Evolutionary conservation across 2,329 filamentous ascomycete genomes (phyloP).

Genomic region (Fusarium continuum): DNA sequence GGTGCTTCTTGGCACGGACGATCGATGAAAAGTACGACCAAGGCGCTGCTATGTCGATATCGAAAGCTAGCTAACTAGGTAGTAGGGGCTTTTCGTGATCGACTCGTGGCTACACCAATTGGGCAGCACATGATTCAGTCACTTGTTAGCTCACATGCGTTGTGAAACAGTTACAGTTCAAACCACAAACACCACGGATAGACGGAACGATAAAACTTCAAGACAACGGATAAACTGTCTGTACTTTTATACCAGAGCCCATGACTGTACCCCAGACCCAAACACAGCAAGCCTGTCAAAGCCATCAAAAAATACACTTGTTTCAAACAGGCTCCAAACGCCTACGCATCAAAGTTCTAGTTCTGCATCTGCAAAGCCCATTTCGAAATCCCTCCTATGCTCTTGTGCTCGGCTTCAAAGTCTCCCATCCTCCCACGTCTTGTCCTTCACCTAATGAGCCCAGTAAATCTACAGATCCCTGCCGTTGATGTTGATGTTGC

Average conservation of each 20-base stretch:
- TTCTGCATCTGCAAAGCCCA: not conserved
- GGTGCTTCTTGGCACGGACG: not conserved
- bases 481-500: constrained; percentile 43
- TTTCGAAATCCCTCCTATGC: constrained; percentile 17
- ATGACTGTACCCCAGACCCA: constrained; percentile 1
- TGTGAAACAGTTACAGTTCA: constrained; percentile 5
- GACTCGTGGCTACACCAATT: not conserved
- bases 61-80: no score
- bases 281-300: not conserved
- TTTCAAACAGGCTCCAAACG: constrained; percentile 13
- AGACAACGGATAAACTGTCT: not conserved
- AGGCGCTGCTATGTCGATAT: not conserved
- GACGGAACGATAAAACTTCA: not conserved
- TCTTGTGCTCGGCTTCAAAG: constrained; percentile 58
- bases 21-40: not conserved
- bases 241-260: not conserved
- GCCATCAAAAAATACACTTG: constrained; percentile 13
- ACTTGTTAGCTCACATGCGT: constrained; percentile 22
- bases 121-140: constrained; percentile 20
- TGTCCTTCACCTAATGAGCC: constrained; percentile 61
- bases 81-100: not conserved
- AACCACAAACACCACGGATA: not conserved
- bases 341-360: constrained; percentile 13
- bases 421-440: constrained; percentile 64
- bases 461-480: constrained; percentile 52